Evolutionary conservation across 176 grass and related monocot genomes (phyloP).

Genomic region (Panicum miliaceum): DNA sequence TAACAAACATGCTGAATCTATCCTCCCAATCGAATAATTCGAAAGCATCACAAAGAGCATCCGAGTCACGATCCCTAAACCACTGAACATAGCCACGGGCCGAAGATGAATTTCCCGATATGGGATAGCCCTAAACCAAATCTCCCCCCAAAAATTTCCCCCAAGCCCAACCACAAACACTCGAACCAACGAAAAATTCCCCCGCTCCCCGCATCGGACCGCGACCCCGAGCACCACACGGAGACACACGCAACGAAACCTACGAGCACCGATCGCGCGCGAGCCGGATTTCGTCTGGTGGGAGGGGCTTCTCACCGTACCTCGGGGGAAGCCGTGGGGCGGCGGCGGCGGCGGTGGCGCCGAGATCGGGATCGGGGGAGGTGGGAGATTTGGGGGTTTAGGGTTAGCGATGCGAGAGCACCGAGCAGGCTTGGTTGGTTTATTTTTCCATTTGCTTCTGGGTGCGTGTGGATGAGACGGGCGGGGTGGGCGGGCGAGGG

Average conservation of each 20-base stretch:
- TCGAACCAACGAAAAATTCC: not conserved
- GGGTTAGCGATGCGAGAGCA: constrained; percentile 31
- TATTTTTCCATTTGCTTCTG: constrained; percentile 12
- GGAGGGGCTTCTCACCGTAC: not conserved
- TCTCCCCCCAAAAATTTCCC: not conserved
- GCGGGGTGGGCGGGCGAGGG: not conserved
- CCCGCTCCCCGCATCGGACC: not conserved
- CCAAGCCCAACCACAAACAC: not conserved
- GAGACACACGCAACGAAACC: not conserved
- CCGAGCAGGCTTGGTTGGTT: not conserved
- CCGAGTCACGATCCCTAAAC: not conserved
- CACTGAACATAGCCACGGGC: not conserved
- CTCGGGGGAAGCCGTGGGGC: not conserved
- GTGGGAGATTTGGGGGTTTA: constrained; percentile 32
- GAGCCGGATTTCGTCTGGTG: not conserved
- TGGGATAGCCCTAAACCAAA: not conserved
- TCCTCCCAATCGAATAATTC: too few species aligned
- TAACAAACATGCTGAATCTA: not conserved
- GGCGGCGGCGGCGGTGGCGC: not conserved
- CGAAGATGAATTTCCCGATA: not conserved
- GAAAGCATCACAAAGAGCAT: not conserved
- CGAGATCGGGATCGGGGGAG: constrained; percentile 7
- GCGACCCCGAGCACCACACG: not conserved
- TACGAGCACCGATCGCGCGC: not conserved
- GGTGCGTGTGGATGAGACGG: constrained; percentile 23